Evolutionary conservation across 768 basidiomycete genomes (phyloP).

Genomic region (Suillus tomentosus): DNA sequence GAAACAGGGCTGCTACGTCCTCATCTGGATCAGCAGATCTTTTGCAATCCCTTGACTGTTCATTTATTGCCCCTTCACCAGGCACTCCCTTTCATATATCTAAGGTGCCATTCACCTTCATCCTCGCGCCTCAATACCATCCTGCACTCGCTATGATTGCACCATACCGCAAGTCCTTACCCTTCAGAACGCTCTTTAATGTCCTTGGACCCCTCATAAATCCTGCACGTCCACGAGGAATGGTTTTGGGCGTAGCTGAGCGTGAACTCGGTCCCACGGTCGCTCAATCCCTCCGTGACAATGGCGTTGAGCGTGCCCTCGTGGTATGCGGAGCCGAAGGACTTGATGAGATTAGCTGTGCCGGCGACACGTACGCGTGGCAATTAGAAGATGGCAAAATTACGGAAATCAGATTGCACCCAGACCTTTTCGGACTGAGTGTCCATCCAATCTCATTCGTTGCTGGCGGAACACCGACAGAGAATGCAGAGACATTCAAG

Average conservation of each 20-base stretch:
- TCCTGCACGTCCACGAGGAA: slow-evolving; percentile 81
- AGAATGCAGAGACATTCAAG: slow-evolving; percentile 79
- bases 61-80: slow-evolving; percentile 64
- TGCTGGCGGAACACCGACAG: slow-evolving; percentile 68
- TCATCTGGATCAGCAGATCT: slow-evolving; percentile 94
- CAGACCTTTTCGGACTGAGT: slow-evolving; percentile 75
- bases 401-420: slow-evolving; percentile 61
- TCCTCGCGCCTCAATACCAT: slow-evolving; percentile 94
- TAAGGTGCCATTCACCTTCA: slow-evolving; percentile 83
- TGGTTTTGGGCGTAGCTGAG: slow-evolving; percentile 91
- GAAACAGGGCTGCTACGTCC: slow-evolving; percentile 87
- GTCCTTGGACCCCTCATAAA: slow-evolving; percentile 92
- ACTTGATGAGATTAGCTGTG: slow-evolving; percentile 94
- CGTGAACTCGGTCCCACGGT: slow-evolving; percentile 80
- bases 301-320: slow-evolving; percentile 79
- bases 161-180: slow-evolving; percentile 82
- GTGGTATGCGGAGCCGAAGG: slow-evolving; percentile 94
- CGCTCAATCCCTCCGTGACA: slow-evolving; percentile 68
- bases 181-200: slow-evolving; percentile 98
- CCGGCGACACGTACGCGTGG: slow-evolving; percentile 87
- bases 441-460: slow-evolving; percentile 72
- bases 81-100: slow-evolving; percentile 48
- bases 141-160: slow-evolving; percentile 80
- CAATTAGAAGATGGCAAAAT: slow-evolving; percentile 72
- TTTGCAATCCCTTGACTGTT: slow-evolving; percentile 79